A percentile compares a stretch with the other conserved stretches of the same genome.
Evolutionary conservation across 352 stramenopile species (phyloP).

Genomic region (Phytopythium montanum): DNA sequence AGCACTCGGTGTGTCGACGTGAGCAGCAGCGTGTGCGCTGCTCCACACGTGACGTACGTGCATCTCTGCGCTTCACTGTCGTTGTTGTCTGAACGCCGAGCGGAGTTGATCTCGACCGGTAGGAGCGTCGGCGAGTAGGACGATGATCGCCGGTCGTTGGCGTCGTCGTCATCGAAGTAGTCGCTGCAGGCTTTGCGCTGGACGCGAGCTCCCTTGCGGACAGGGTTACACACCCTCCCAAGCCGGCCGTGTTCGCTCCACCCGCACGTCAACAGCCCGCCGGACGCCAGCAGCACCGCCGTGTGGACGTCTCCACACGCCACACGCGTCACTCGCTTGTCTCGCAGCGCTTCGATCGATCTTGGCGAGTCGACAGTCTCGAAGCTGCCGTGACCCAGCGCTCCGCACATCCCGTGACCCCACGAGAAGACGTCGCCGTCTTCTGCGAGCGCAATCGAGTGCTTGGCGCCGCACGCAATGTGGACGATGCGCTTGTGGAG

Average conservation of each 20-base stretch:
- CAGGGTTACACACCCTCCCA: conserved; percentile 18
- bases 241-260: conserved; percentile 53
- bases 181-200: neutral
- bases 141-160: neutral
- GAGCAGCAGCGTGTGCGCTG: conserved; percentile 54
- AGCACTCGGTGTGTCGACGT: conserved; percentile 31
- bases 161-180: conserved; percentile 5
- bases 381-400: conserved; percentile 46
- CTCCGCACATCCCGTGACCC: conserved; percentile 48
- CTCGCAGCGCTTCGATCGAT: conserved; percentile 46
- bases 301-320: conserved; percentile 65
- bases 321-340: conserved; percentile 32
- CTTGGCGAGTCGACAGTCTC: conserved; percentile 37
- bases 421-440: conserved; percentile 68
- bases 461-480: conserved; percentile 53
- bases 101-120: conserved; percentile 38
- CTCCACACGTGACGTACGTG: conserved; percentile 56
- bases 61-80: conserved; percentile 13
- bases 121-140: conserved; percentile 9
- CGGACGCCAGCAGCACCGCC: conserved; percentile 34
- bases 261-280: conserved; percentile 57
- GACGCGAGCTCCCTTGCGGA: neutral
- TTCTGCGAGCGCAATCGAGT: conserved; percentile 57
- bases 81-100: conserved; percentile 6
- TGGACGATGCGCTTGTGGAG: conserved; percentile 60